Conservation (phyloP, 192 early-diverging fungal species). For the Entomortierella beljakovae region DNA sequence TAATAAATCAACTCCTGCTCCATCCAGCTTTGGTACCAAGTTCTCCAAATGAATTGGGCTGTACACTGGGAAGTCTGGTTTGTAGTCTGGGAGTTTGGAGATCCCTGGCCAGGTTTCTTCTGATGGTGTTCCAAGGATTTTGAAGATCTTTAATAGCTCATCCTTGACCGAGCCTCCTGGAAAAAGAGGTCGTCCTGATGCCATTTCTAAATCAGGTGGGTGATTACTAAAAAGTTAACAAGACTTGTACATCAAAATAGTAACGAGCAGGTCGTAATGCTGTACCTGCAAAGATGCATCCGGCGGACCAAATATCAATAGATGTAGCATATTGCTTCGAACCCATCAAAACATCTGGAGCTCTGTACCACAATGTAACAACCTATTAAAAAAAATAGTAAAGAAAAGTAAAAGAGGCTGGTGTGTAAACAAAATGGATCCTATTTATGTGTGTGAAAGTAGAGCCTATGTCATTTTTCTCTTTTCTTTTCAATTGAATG, state of each 20-base stretch:
- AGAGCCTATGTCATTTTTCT: not conserved
- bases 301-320: constrained; percentile 90
- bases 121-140: constrained; percentile 86
- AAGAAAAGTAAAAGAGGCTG: not conserved
- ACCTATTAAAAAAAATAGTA: constrained; percentile 56
- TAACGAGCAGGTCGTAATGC: not conserved
- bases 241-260: not conserved
- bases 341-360: constrained; percentile 90
- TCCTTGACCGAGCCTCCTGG: constrained; percentile 89
- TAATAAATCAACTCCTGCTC: constrained; percentile 88
- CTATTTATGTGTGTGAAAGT: not conserved
- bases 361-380: constrained; percentile 91
- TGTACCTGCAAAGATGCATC: constrained; percentile 87
- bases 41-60: constrained; percentile 75
- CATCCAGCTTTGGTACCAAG: constrained; percentile 86
- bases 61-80: constrained; percentile 83
- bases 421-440: constrained; percentile 6
- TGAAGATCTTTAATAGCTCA: constrained; percentile 93
- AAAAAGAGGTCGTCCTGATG: constrained; percentile 92
- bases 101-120: constrained; percentile 88
- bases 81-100: constrained; percentile 90
- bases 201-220: constrained; percentile 79
- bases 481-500: not conserved
- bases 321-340: constrained; percentile 89
- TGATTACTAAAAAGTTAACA: not conserved